Base-by-base conservation (phyloP, 2,329 filamentous ascomycete genomes). In the Lecanosticta acicola region DNA sequence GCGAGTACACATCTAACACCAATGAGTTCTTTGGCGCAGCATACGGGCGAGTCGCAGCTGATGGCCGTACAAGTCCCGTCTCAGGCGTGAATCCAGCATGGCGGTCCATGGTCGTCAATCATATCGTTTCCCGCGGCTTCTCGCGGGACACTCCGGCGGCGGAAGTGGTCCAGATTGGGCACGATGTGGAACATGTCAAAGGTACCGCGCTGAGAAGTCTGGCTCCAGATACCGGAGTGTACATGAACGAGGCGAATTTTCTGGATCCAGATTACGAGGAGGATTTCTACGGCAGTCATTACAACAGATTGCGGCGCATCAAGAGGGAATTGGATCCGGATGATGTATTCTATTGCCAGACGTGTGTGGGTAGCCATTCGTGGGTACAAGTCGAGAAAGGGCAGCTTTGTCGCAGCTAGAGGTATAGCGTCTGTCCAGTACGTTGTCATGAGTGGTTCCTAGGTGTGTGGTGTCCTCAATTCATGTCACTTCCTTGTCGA, bases 51-150 rank as follows among this genome's bases (percentile, higher is more conserved):
- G 55, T 66, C 2, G 38, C 32, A 16, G 54, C 69, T n/a, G 66
- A 68, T 32, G 60, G 65, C 1, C 64, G 64, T 0, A 68, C 69
- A 26, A 67, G 75, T 1, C 59, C 64, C 0, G 56, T 75, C 34
- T 72, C 74, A 21, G 63, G 74, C 0, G 68, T 76, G 2, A 71
- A 72, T 32, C 75, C 76, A 0, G 73, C 73, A 0, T 81, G 76
- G 75, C 66, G 77, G 13, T 69, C 54, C 10, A 65, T 72, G 0
- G 64, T 66, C 44, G 50, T 67, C 26, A 55, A 62, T 41, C 56
- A 62, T 19, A 57, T 65, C 17, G 59, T 66, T 3, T 56, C 60
- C 0, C 49, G 57, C 1, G 50, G 53, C 8, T 63, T 54, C 48
- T 46, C 53, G n/a, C 48, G 46, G 18, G 50, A 46, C 3, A 51